Percentiles rank a stretch among this genome's conserved stretches.
Evolutionary conservation across 768 basidiomycete genomes (phyloP).

Genomic region (Filobasidium floriforme): DNA sequence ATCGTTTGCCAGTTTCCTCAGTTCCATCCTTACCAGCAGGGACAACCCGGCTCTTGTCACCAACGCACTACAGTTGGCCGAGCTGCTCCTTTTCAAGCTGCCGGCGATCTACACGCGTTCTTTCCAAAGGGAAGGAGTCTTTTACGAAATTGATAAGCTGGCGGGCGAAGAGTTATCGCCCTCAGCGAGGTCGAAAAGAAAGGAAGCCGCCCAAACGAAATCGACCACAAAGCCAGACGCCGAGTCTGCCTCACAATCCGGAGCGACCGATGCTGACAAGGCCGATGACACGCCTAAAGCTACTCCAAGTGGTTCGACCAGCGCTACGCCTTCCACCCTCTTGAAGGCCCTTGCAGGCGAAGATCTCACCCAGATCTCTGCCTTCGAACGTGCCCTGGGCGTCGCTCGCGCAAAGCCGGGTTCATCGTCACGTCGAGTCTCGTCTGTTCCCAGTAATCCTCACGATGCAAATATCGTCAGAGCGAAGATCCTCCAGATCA

Average conservation of each 20-base stretch:
- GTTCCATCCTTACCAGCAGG: conserved; percentile 82
- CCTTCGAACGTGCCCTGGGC: neutral
- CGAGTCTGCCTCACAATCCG: neutral
- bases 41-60: conserved; percentile 82
- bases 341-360: neutral
- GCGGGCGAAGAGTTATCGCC: conserved; percentile 59
- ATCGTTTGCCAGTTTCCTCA: conserved; percentile 89
- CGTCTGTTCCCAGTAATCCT: conserved; percentile 51
- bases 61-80: conserved; percentile 84
- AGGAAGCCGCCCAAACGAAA: conserved; percentile 29
- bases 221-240: neutral
- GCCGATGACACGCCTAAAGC: neutral
- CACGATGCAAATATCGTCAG: conserved; percentile 88
- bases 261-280: conserved; percentile 11
- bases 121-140: conserved; percentile 89
- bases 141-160: conserved; percentile 81
- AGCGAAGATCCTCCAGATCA: conserved; percentile 81
- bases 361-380: neutral
- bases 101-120: conserved; percentile 76
- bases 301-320: neutral
- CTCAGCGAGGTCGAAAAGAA: conserved; percentile 26
- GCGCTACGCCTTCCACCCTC: neutral
- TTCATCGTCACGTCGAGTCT: conserved; percentile 6
- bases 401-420: neutral
- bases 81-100: conserved; percentile 75